These are phyloP conservation scores for Talinum fruticosum DNA, from an alignment of 148 eudicot genomes.

Conservation along the genomic window DNA sequence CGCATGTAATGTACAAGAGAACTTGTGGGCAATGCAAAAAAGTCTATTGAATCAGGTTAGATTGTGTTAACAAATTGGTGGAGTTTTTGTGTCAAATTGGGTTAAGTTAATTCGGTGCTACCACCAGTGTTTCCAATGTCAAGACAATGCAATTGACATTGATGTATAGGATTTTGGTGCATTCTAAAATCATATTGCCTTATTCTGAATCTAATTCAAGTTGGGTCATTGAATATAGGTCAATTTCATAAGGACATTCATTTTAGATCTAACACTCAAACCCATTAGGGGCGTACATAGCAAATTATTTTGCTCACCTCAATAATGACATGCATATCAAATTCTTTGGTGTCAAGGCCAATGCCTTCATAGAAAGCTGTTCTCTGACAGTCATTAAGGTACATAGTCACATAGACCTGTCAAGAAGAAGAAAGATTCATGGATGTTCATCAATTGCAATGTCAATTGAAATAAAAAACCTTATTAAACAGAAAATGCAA, in stretches of 20 bases:
- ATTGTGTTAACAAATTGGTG: not conserved
- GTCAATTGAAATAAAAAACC: not conserved
- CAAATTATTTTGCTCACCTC: conserved; percentile 52
- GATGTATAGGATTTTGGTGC: too few relatives aligned
- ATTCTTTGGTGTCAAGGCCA: conserved; percentile 88
- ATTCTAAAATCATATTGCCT: too few relatives aligned
- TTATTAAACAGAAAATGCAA: too few relatives aligned
- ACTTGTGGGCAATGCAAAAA: not conserved
- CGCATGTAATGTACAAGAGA: not conserved
- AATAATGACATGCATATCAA: conserved; percentile 97
- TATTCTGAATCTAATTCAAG: not conserved
- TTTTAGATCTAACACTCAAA: too few relatives aligned
- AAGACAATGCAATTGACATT: too few relatives aligned
- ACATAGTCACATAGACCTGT: conserved; percentile 98
- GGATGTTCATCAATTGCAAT: not conserved
- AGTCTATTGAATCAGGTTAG: too few relatives aligned
- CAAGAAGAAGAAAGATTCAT: not conserved
- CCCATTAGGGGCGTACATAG: too few relatives aligned
- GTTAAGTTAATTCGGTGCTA: too few relatives aligned
- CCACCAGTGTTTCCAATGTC: too few relatives aligned
- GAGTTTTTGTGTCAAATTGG: not conserved
- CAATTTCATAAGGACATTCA: not conserved
- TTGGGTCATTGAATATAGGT: not conserved
- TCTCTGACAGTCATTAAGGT: conserved; percentile 93
- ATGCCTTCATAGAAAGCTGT: conserved; percentile 95